These are phyloP conservation scores for Linum usitatissimum DNA, from an alignment of 345 rosid species.

Conservation along the genomic window DNA sequence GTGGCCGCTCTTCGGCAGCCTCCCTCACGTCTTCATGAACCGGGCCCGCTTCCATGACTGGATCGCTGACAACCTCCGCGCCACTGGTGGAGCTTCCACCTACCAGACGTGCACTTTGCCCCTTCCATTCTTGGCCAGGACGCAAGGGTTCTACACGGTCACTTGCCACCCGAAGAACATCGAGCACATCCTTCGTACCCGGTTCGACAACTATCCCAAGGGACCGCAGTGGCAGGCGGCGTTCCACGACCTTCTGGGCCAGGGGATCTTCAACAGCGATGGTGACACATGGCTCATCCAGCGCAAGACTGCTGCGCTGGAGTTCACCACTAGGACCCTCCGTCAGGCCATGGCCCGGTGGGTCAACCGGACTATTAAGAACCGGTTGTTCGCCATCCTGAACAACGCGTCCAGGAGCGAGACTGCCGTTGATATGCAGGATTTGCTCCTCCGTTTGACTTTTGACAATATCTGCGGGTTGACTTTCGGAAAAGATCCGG, in stretches of 20 bases:
- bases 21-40: constrained; percentile 5
- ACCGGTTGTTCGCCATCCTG: not conserved
- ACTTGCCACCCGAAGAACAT: constrained; percentile 6
- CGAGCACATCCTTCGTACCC: constrained; percentile 1
- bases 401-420: not conserved
- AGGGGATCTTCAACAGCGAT: constrained; percentile 1
- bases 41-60: constrained; percentile 4
- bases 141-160: constrained; percentile 3
- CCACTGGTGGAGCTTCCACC: not conserved
- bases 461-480: constrained; percentile 1
- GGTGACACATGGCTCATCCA: constrained; percentile 5
- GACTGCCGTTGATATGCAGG: not conserved
- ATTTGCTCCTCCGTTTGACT: not conserved
- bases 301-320: constrained; percentile 3
- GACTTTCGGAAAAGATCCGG: not conserved
- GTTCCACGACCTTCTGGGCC: not conserved
- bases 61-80: constrained; percentile 1
- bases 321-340: constrained; percentile 1
- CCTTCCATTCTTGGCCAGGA: not conserved
- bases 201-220: constrained; percentile 3
- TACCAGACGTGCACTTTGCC: constrained; percentile 2
- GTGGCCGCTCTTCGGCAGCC: not conserved
- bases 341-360: constrained; percentile 1
- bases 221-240: constrained; percentile 4
- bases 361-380: not conserved